Evolutionary conservation across 148 eudicot genomes (phyloP).

Genomic region (Amaranthus hypochondriacus): DNA sequence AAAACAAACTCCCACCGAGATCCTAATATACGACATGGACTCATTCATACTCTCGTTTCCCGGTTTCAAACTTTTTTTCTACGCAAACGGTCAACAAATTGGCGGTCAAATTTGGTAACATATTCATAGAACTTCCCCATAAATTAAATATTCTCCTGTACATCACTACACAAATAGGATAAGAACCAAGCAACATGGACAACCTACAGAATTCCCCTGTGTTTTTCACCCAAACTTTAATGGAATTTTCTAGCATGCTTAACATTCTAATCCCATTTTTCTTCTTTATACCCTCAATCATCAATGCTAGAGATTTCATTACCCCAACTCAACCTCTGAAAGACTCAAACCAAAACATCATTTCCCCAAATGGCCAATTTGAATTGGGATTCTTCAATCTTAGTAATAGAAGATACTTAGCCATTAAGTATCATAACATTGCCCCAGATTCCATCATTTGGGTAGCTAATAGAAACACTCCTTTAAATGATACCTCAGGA

Average conservation of each 20-base stretch:
- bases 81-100: no score
- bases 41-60: no score
- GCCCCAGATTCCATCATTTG: background rate
- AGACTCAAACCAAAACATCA: background rate
- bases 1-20: no score
- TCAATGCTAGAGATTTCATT: background rate
- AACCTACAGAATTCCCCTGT: no score
- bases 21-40: no score
- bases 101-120: no score
- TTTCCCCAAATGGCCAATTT: background rate
- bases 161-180: no score
- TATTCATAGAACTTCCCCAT: no score
- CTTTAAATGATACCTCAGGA: conserved; percentile 4
- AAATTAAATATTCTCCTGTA: no score
- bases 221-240: background rate
- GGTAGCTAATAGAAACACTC: conserved; percentile 6
- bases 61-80: no score
- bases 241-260: background rate
- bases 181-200: no score
- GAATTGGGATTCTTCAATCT: conserved; percentile 6
- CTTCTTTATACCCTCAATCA: background rate
- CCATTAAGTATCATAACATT: background rate
- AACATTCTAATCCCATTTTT: background rate
- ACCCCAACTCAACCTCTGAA: background rate
- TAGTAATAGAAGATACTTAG: background rate